Evolutionary conservation across 139 green algal species (phyloP), one percentile per base, ranked within the genome.

Genomic region (Chlamydomonas sp.): DNA sequence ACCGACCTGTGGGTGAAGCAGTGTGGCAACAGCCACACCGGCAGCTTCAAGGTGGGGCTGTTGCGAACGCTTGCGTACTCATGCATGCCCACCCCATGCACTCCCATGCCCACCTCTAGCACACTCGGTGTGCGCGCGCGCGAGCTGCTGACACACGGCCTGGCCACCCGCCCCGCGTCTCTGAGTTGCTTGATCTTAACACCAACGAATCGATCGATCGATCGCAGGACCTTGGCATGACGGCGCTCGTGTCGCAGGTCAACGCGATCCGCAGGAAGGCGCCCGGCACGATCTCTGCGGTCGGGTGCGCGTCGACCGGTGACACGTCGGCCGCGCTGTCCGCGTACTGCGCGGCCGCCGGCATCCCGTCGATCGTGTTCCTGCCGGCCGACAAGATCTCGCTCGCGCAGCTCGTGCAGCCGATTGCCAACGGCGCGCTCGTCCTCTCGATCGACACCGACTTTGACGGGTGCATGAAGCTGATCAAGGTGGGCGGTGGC

Each of bases 221-320:
- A n/a, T n/a, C n/a, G n/a, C n/a, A n/a, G 89, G 95, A 99, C 78
- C 84, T 99, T 67, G 95, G 95, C 66, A 99, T 99, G 95, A 99
- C 95, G 2, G 95, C 95, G 69, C 83, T 99, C 39, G 95, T 99
- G 34, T 89, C 74, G 66, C 93, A 98, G 75, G 89, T 87, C 20
- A 87, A 87, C 73, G 64, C 71, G 62, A 85, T 99, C 71, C 82
- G 92, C 67, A 95, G 92, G 81, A 75, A 88, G n/a, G 87, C 88
- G 49, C 90, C 89, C 3, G 87, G 92, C 26, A 72, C 79, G 10
- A 89, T 99, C 58, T 84, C 89, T 60, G 95, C 93, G 0, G 95
- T 99, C 20, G 95, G 95, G 33, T 99, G 95, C 81, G 95, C 95
- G 5, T 98, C 92, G 58, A 99, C 95, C 2, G 95, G 95, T 47